Evolutionary conservation across 2,329 filamentous ascomycete genomes (phyloP), one percentile per base, ranked within the genome.

Genomic region (Aureobasidium sp.): DNA sequence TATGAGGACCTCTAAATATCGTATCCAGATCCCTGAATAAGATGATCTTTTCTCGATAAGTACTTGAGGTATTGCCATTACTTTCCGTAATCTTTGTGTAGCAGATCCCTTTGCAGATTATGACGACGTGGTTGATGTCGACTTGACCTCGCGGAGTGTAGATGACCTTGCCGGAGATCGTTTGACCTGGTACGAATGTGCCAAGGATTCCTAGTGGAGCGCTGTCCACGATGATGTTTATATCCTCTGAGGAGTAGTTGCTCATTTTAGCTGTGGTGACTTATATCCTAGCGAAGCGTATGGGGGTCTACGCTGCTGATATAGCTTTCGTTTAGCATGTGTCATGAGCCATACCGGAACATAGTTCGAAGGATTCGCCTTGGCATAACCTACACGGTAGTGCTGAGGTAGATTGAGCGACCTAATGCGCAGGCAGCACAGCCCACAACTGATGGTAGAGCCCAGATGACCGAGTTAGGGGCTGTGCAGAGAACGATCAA

Each of bases 361-460:
- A 20, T 46, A 29, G 53, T 57, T 57, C 53, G 53, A 59, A 59
- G 55, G 43, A 59, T 59, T 39, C 43, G 41, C 13, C 55, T 59
- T 59, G 55, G 55, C 55, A 17, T 8, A n/a, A 36, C 53, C 43
- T 29, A 29, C 37, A 37, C 20, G 43, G 36, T 26, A 47, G 24
- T 32, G 36, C 32, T 41, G 51, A 43, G 20, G 9, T 9, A 51
- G 29, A 51, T 51, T 39, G 32, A 26, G 37, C 13, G 41, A 24
- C 51, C 37, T 4, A 4, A 53, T 53, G 34, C 50, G 27, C 50
- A 37, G 50, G 20, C 34, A 27, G 50, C 50, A 53, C 50, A 37
- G 50, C 50, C 50, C 34, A 39, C 10, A 13, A 10, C 24, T n/a
- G 10, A 53, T 37, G 8, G 32, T 34, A 34, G 32, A 34, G 32